Conservation (phyloP, 495 filamentous ascomycete genomes). For the Poronia punctata region DNA sequence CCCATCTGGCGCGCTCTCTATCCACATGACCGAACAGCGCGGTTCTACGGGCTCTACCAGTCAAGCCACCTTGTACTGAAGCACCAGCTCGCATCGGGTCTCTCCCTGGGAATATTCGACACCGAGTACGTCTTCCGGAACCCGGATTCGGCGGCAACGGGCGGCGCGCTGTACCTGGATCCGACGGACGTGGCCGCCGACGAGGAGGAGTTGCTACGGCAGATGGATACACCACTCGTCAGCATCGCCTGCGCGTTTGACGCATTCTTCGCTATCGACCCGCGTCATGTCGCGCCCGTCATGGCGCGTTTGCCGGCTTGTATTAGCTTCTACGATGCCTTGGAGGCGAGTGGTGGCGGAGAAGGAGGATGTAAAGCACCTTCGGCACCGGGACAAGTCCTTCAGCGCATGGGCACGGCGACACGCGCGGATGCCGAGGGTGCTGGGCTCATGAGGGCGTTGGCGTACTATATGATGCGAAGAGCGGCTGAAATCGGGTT, state of each 20-base stretch:
- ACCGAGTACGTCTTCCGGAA: conserved; percentile 33
- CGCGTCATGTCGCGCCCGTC: conserved; percentile 17
- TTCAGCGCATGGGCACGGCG: conserved; percentile 33
- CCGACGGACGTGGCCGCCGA: conserved; percentile 2
- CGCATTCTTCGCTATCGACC: conserved; percentile 24
- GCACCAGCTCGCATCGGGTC: conserved; percentile 29
- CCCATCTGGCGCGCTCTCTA: conserved; percentile 8
- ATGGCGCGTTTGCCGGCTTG: conserved; percentile 26
- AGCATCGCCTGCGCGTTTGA: conserved; percentile 35
- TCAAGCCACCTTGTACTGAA: conserved; percentile 2
- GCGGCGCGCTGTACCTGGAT: conserved; percentile 35
- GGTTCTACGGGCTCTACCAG: conserved; percentile 7
- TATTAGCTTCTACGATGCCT: conserved; percentile 13
- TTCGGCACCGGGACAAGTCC: conserved; percentile 22
- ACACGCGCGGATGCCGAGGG: conserved; percentile 29
- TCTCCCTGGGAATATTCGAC: conserved; percentile 39
- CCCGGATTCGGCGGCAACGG: conserved; percentile 25
- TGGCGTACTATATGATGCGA: conserved; percentile 33
- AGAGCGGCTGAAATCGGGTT: conserved; percentile 26
- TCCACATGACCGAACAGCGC: background rate
- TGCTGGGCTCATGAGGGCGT: conserved; percentile 26
- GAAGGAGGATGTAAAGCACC: conserved; percentile 19
- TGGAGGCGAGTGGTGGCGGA: conserved; percentile 17
- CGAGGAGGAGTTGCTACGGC: conserved; percentile 15
- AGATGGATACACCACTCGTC: conserved; percentile 41